Conservation (phyloP, 1,139 yeast genomes). For the Lodderomyces theae region DNA sequence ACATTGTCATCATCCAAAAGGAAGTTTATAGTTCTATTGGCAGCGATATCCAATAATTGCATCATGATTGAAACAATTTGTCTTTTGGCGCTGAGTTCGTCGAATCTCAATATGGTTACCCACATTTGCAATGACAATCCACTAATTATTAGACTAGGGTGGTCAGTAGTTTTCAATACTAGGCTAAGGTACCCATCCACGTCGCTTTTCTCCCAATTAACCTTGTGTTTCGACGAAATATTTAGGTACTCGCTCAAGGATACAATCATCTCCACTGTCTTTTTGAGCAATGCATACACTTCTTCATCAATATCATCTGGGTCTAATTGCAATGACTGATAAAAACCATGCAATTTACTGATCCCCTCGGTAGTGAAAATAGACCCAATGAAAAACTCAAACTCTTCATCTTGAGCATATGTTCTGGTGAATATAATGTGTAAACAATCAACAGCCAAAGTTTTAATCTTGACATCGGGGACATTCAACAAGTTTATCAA, state of each 20-base stretch:
- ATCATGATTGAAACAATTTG: constrained; percentile 57
- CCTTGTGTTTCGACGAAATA: constrained; percentile 36
- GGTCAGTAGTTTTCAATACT: constrained; percentile 76
- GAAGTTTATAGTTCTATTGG: constrained; percentile 76
- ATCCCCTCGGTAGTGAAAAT: constrained; percentile 76
- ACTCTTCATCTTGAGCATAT: constrained; percentile 69
- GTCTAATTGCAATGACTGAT: constrained; percentile 59
- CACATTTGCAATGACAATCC: constrained; percentile 92
- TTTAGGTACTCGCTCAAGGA: constrained; percentile 79
- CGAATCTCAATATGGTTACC: constrained; percentile 85
- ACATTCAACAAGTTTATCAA: constrained; percentile 58
- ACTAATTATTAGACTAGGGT: constrained; percentile 84
- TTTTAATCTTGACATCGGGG: constrained; percentile 65
- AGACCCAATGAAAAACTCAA: constrained; percentile 74
- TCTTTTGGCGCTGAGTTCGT: constrained; percentile 56
- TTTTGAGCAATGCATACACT: constrained; percentile 76
- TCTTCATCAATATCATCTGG: constrained; percentile 78
- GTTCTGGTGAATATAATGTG: constrained; percentile 84
- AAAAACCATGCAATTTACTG: constrained; percentile 61
- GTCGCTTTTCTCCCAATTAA: constrained; percentile 53
- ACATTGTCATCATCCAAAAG: constrained; percentile 62
- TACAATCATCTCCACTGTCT: constrained; percentile 90
- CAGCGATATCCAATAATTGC: constrained; percentile 69
- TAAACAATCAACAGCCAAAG: constrained; percentile 85
- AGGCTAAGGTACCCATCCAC: constrained; percentile 64